These are phyloP conservation scores for Vitis rotundifolia DNA, from an alignment of 164 flowering plant species.

Conservation along the genomic window DNA sequence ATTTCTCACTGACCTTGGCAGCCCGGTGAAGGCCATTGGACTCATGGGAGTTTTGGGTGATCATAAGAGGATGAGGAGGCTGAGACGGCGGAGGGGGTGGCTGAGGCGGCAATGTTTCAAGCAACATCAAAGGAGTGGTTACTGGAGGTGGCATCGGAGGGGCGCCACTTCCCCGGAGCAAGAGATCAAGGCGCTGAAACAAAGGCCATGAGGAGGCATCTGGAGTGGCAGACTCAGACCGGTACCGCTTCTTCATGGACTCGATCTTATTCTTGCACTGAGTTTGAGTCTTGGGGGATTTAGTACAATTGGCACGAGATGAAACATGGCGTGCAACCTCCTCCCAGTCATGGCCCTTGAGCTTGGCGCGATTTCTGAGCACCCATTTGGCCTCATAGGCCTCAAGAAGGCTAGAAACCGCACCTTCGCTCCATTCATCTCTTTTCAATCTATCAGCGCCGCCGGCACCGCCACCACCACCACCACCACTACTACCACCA, in stretches of 20 bases:
- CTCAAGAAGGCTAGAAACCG: conserved; percentile 76
- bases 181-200: conserved; percentile 63
- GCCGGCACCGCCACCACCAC: conserved; percentile 18
- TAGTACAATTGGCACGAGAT: conserved; percentile 42
- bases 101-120: conserved; percentile 29
- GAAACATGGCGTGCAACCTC: conserved; percentile 85
- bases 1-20: conserved; percentile 42
- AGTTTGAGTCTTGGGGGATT: conserved; percentile 82
- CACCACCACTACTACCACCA: conserved; percentile 7
- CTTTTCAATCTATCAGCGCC: conserved; percentile 61
- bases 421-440: conserved; percentile 99
- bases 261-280: conserved; percentile 99
- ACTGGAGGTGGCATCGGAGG: conserved; percentile 1
- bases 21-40: conserved; percentile 46
- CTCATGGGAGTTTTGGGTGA: conserved; percentile 43
- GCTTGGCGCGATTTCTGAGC: conserved; percentile 88
- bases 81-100: conserved; percentile 15
- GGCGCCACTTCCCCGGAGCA: conserved; percentile 59
- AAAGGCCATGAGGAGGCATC: conserved; percentile 84
- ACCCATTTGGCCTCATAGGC: conserved; percentile 90
- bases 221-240: conserved; percentile 68
- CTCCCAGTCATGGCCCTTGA: conserved; percentile 97
- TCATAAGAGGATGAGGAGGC: conserved; percentile 17
- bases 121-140: conserved; percentile 20
- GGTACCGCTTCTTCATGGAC: conserved; percentile 92